Evolutionary conservation across 805 yeast genomes (phyloP), one percentile per base, ranked within the genome.

Genomic region (Suhomyces vadensis): DNA sequence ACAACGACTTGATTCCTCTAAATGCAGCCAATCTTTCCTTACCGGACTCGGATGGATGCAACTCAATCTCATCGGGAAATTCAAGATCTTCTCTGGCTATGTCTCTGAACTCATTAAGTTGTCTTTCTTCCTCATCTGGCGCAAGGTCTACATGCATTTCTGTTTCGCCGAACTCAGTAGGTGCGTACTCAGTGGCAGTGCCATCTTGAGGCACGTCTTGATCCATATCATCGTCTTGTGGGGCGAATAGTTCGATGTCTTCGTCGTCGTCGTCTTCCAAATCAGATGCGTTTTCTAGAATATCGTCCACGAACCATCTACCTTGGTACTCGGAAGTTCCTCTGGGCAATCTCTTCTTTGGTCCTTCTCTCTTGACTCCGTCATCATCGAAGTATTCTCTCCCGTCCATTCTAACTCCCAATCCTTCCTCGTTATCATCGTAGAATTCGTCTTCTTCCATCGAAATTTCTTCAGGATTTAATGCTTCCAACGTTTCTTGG

Each of bases 41-140:
- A 7, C 87, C 98, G 4, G 85, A 76, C 51, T 79, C 91, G 5
- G 65, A 60, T 23, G 97, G 97, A 37, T 75, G 77, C 35, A 94
- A 69, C 63, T 94, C 98, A 44, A 92, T 68, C 67, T 94, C 99
- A 66, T 94, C 99, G 0, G 98, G 98, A 73, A 90, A 94, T 56
- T 91, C 96, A 26, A 81, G 75, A 61, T 89, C 97, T 43, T 91
- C 97, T 47, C 78, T 78, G 52, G 82, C 96, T 49, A 79, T 64
- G 31, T 73, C 74, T 54, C 94, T 79, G 68, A 75, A 90, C 55
- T 75, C 78, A 44, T 76, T 69, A 49, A 89, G 72, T 65, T 91
- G 97, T 55, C 81, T 77, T 47, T 81, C 82, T 62, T 88, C 97
- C 55, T 89, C 97, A 55, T 87, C 96, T 25, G 84, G 82, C 1